Percentiles rank a stretch among this genome's conserved stretches.
phyloP scores from a whole-genome alignment of 1,139 yeast genomes.

The Pichia inconspicua region DNA sequence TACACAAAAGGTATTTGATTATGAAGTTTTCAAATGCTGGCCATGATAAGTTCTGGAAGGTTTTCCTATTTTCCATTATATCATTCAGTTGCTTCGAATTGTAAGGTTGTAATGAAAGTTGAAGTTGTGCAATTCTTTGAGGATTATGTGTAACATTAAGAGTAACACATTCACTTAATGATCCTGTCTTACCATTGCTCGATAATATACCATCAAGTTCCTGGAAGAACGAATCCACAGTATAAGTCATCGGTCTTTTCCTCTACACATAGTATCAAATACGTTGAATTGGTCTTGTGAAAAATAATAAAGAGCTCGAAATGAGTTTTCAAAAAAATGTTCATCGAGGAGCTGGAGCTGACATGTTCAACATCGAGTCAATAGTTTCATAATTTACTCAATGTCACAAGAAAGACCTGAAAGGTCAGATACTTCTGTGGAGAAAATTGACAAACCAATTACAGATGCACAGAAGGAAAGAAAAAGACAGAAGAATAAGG shows the following conservation, averaged over 20 bases:
- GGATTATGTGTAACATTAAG: conserved; percentile 10
- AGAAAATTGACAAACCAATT: background rate
- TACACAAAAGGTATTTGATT: conserved; percentile 41
- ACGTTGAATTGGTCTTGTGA: too few relatives aligned
- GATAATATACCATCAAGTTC: conserved; percentile 2
- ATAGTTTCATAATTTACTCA: too few relatives aligned
- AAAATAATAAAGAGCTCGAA: background rate
- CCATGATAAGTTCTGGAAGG: conserved; percentile 38
- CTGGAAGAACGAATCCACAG: conserved; percentile 3
- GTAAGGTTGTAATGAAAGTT: conserved; percentile 16
- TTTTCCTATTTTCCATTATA: conserved; percentile 27
- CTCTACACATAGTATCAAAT: too few relatives aligned
- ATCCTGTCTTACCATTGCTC: conserved; percentile 7
- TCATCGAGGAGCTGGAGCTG: too few relatives aligned
- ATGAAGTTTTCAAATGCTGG: conserved; percentile 47
- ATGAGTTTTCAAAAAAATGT: background rate
- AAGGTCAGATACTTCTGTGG: background rate
- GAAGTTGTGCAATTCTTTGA: conserved; percentile 19
- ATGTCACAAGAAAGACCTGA: background rate
- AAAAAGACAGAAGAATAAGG: background rate
- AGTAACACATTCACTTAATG: conserved; percentile 11
- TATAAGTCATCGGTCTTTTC: conserved; percentile 1
- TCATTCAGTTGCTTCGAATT: conserved; percentile 15
- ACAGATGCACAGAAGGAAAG: conserved; percentile 2
- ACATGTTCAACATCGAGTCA: too few relatives aligned